Conservation (phyloP, 2,329 filamentous ascomycete genomes). For the Chrysosporium queenslandicum region DNA sequence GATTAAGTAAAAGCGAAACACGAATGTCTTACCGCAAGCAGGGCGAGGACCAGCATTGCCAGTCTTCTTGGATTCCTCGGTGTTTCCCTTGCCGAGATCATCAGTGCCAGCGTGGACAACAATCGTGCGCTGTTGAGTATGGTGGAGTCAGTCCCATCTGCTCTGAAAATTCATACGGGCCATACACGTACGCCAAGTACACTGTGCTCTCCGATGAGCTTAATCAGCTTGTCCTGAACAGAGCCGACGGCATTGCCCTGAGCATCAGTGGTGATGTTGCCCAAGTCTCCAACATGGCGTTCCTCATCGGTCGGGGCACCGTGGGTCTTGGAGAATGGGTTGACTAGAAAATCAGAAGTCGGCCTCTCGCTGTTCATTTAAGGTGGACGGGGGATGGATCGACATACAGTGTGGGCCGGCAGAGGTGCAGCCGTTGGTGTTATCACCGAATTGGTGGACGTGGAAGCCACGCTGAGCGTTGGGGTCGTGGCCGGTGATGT, state of each 20-base stretch:
- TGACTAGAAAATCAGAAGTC: conserved; percentile 52
- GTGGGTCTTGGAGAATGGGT: conserved; percentile 87
- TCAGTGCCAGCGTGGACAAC: conserved; percentile 93
- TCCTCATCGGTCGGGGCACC: conserved; percentile 71
- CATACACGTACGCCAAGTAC: conserved; percentile 66
- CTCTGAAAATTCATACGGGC: not conserved
- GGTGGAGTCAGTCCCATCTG: not conserved
- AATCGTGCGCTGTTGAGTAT: conserved; percentile 63
- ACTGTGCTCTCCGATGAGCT: conserved; percentile 93
- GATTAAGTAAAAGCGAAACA: not conserved
- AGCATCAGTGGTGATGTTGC: conserved; percentile 91
- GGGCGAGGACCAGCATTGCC: conserved; percentile 89
- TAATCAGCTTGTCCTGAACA: conserved; percentile 69
- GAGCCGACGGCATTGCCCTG: conserved; percentile 83
- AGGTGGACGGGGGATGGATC: not conserved
- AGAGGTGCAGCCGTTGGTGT: conserved; percentile 99
- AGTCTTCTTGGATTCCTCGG: conserved; percentile 96
- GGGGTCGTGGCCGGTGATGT: conserved; percentile 84
- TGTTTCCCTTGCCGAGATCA: conserved; percentile 83
- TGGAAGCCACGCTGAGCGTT: conserved; percentile 97
- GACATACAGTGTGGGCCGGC: conserved; percentile 90
- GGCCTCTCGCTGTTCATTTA: not conserved
- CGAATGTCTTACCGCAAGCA: conserved; percentile 65
- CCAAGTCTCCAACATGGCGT: conserved; percentile 94
- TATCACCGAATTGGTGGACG: conserved; percentile 98